Evolutionary conservation across 2,329 filamentous ascomycete species (phyloP), one percentile per base, ranked within the genome.

Genomic region (Claviceps purpurea): DNA sequence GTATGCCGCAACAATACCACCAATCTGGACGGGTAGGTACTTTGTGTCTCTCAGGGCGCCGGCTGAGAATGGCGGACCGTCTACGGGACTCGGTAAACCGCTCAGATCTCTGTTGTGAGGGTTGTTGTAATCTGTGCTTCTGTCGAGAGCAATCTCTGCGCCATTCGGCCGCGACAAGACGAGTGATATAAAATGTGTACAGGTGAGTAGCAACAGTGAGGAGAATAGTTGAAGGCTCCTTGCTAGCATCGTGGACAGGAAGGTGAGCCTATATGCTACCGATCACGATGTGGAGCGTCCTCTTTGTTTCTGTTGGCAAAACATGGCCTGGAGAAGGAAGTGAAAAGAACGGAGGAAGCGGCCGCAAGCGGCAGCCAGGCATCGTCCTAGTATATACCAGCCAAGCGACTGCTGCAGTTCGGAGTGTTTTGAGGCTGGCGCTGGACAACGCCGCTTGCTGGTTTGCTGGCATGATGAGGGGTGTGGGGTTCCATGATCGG

Each of bases 1-100:
- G 79, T 96, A 96, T 54, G 87, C 84, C 55, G 84, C 89, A 54
- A 91, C 77, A 55, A 97, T 86, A 58, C 84, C 88, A 57, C 86
- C 85, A 59, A 96, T 83, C 67, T 96, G 85, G 54, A 81, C 83
- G 18, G 89, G 88, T 22, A 96, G 78, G 52, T 85, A 80, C 18
- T 75, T 69, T 56, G 71, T 71, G 64, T 89, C 75, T 60, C 81
- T 73, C 48, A 80, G 66, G 40, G 82, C 78, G 59, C 74, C 68
- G 52, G 73, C 73, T 42, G 81, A 81, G 45, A 81, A 65, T 8
- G 77, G 71, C 53, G 82, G 77, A 7, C 79, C 79, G 67, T 81
- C 70, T 65, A 81, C 75, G 52, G 79, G 74, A 50, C 79, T 66
- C 43, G 80, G 79, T 38, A 81, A 75, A 61, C 48, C 46, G 18